Conservation (phyloP, 495 filamentous ascomycete genomes). For the Venustampulla echinocandica region DNA sequence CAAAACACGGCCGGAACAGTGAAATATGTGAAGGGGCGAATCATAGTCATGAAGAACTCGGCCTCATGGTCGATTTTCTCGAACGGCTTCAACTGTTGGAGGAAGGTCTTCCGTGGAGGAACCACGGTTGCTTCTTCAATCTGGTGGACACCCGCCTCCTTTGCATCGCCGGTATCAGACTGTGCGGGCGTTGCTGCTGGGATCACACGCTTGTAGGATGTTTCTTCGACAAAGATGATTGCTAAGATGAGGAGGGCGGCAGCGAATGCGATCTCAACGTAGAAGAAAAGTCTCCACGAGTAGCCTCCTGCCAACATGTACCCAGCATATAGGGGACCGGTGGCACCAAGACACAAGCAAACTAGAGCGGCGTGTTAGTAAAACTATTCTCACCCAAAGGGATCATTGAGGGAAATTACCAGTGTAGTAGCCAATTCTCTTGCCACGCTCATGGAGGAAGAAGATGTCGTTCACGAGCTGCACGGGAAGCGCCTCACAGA, state of each 20-base stretch:
- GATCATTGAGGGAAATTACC: conserved; percentile 23
- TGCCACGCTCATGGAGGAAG: conserved; percentile 53
- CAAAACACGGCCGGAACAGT: conserved; percentile 48
- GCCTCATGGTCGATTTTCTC: conserved; percentile 34
- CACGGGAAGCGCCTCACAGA: conserved; percentile 56
- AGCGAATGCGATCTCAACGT: conserved; percentile 53
- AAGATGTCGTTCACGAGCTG: conserved; percentile 62
- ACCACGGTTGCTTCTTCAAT: conserved; percentile 12
- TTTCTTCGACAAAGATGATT: conserved; percentile 56
- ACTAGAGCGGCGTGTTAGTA: conserved; percentile 26
- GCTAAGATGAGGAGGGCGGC: conserved; percentile 44
- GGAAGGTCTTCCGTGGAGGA: conserved; percentile 33
- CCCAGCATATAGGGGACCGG: conserved; percentile 50
- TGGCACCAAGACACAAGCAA: conserved; percentile 50
- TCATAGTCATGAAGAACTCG: conserved; percentile 38
- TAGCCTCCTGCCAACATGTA: conserved; percentile 57
- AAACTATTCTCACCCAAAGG: background rate
- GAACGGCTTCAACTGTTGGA: conserved; percentile 36
- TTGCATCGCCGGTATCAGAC: conserved; percentile 19
- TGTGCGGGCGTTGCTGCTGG: background rate
- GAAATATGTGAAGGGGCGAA: conserved; percentile 45
- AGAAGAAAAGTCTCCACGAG: conserved; percentile 57
- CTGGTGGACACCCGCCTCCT: conserved; percentile 17
- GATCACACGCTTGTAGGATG: conserved; percentile 41
- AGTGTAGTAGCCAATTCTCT: conserved; percentile 51